These are phyloP conservation scores for Hygrophoropsis aurantiaca DNA, from an alignment of 768 basidiomycete genomes.

Conservation along the genomic window DNA sequence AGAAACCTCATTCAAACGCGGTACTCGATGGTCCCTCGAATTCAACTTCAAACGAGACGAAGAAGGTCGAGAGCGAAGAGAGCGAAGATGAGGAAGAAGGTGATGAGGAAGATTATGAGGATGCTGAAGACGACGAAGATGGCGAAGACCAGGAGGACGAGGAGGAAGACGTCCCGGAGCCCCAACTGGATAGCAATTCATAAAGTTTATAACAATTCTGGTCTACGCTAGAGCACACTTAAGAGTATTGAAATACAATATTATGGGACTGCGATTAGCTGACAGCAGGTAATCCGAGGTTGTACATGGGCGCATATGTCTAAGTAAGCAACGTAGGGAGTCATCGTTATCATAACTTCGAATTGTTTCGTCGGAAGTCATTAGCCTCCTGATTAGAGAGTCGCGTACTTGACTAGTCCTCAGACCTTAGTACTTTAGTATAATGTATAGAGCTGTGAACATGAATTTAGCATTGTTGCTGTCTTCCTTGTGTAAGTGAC, in stretches of 20 bases:
- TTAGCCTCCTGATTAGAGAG: too few relatives aligned
- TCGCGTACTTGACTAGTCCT: too few relatives aligned
- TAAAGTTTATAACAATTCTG: conserved; percentile 1
- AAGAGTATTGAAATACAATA: conserved; percentile 23
- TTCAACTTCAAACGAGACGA: too few relatives aligned
- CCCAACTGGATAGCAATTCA: background rate
- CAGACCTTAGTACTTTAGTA: conserved; percentile 60
- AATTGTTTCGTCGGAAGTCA: too few relatives aligned
- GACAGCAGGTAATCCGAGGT: too few relatives aligned
- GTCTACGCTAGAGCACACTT: background rate
- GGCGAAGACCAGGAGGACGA: conserved; percentile 31
- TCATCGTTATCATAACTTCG: too few relatives aligned
- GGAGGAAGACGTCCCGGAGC: conserved; percentile 20
- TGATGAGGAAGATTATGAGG: conserved; percentile 29
- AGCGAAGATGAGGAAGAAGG: conserved; percentile 19
- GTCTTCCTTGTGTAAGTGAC: conserved; percentile 8
- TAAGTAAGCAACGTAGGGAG: too few relatives aligned
- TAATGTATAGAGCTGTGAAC: conserved; percentile 70
- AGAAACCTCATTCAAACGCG: too few relatives aligned
- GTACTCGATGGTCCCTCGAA: too few relatives aligned
- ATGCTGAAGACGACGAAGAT: conserved; percentile 27
- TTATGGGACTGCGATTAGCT: too few relatives aligned
- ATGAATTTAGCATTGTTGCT: conserved; percentile 15
- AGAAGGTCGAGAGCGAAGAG: conserved; percentile 1
- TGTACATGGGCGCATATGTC: too few relatives aligned